These are phyloP conservation scores for Xylariaceae sp. DNA, from an alignment of 2,329 filamentous ascomycete genomes.

Conservation along the genomic window DNA sequence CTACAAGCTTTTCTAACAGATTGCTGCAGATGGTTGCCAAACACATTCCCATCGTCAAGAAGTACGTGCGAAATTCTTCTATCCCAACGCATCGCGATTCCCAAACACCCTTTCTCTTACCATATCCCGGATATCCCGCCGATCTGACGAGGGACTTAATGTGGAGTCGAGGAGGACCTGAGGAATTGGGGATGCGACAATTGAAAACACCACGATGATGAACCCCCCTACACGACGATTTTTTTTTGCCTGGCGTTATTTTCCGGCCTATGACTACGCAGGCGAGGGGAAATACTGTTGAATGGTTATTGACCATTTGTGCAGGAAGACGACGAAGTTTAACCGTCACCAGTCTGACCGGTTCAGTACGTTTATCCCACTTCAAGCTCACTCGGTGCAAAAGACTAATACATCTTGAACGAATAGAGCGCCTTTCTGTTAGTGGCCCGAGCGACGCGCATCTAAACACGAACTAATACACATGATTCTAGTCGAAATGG, in stretches of 20 bases:
- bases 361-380: conserved; percentile 73
- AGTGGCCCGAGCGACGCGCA: conserved; percentile 5
- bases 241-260: neutral
- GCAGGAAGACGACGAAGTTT: conserved; percentile 72
- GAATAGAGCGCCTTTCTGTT: conserved; percentile 21
- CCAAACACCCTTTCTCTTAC: neutral
- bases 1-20: conserved; percentile 18
- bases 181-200: neutral
- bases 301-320: conserved; percentile 35
- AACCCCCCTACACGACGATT: neutral
- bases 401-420: conserved; percentile 10
- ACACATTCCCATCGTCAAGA: conserved; percentile 99
- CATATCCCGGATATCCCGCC: neutral
- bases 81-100: conserved; percentile 12
- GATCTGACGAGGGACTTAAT: neutral
- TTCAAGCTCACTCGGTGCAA: neutral
- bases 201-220: neutral
- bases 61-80: conserved; percentile 61
- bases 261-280: neutral
- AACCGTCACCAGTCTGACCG: conserved; percentile 95
- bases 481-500: conserved; percentile 52
- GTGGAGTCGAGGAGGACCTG: neutral
- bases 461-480: conserved; percentile 4
- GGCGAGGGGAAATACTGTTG: neutral
- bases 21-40: conserved; percentile 86